Base-by-base conservation (phyloP, 805 yeast species). In the Candida adriatica region DNA sequence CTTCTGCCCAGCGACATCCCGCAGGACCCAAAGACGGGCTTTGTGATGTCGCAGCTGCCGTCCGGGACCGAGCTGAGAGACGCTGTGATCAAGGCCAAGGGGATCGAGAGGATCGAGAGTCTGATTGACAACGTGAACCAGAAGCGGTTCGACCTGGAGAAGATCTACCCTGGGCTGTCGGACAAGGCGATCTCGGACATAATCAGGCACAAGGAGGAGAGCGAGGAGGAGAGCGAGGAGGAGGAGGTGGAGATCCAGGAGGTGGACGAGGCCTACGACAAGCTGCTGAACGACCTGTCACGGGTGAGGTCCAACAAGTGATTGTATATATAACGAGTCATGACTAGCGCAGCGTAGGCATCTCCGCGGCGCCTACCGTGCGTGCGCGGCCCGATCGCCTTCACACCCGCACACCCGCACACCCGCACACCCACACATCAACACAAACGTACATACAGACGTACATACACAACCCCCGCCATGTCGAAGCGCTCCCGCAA, bases 201-300 rank as follows among this genome's bases (percentile, higher is more conserved):
- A n/a, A n/a, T n/a, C n/a, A n/a, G n/a, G n/a, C 14, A 26, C 6
- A 26, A 18, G 8, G 20, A 8, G 11, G 29, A 24, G 9, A n/a
- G 13, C 13, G 24, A 28, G 11, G 38, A 40, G 18, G 33, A 29
- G 16, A 38, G 42, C 27, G 18, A 34, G 24, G 23, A 31, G 4
- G 37, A 41, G 21, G 31, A 40, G 21, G 31, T 25, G 11, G 38
- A 35, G 13, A 37, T 41, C 15, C 45, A 35, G 8, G 73, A 68
- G 4, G 83, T 80, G n/a, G 80, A 77, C 50, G 82, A 77, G 47
- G 81, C 75, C 4, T 81, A 80, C 46, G 90, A 81, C 41, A 78
- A 77, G 49, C 56, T 81, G 28, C 61, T 81, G 48, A 78, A 79
- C 44, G 79, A 79, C 45, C 75, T 81, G 18, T 74, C 78, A 17